phyloP scores from a whole-genome alignment of 495 filamentous ascomycete species.

The Podospora fimiseda region DNA sequence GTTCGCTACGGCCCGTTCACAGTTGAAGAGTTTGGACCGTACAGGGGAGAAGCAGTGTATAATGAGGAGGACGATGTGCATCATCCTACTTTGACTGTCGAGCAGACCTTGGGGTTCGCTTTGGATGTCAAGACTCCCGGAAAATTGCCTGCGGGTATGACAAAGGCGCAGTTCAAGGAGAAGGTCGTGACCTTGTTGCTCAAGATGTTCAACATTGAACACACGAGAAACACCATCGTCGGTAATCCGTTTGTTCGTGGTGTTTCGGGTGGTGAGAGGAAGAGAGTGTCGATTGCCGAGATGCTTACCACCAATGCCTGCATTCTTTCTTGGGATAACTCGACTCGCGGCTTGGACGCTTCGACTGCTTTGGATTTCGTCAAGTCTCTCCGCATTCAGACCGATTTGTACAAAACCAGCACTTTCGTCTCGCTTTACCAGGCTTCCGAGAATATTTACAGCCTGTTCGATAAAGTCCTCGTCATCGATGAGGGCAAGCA shows the following conservation, averaged over 20 bases:
- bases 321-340: conserved; percentile 77
- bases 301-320: conserved; percentile 67
- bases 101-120: conserved; percentile 77
- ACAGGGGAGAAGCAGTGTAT: conserved; percentile 79
- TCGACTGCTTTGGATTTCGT: conserved; percentile 69
- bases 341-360: conserved; percentile 75
- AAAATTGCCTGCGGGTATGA: conserved; percentile 60
- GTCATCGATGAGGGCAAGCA: conserved; percentile 74
- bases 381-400: conserved; percentile 70
- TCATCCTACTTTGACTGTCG: conserved; percentile 73
- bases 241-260: conserved; percentile 77
- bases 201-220: conserved; percentile 83
- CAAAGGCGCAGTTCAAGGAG: conserved; percentile 62
- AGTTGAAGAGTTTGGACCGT: conserved; percentile 51
- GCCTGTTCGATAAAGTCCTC: conserved; percentile 80
- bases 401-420: conserved; percentile 70
- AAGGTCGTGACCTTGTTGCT: conserved; percentile 64
- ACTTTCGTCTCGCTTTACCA: conserved; percentile 82
- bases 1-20: conserved; percentile 73
- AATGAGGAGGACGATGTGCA: conserved; percentile 81
- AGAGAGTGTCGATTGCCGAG: conserved; percentile 68
- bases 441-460: conserved; percentile 77
- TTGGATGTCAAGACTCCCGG: conserved; percentile 74
- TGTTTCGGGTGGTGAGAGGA: conserved; percentile 79
- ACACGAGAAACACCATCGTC: conserved; percentile 74